Evolutionary conservation across 2,329 filamentous ascomycete genomes (phyloP).

Genomic region (Alternaria ventricosa): DNA sequence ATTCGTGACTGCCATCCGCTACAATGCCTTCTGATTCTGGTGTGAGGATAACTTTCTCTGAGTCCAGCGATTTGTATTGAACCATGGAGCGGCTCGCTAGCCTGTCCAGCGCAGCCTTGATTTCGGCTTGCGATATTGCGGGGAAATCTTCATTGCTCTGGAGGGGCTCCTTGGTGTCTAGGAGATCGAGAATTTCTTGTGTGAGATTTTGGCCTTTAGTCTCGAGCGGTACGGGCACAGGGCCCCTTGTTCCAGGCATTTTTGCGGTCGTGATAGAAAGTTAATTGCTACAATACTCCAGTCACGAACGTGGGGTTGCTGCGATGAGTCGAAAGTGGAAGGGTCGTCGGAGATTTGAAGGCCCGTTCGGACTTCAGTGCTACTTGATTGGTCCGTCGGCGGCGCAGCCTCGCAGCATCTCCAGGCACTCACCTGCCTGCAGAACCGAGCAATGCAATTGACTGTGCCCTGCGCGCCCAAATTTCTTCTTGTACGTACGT

Average conservation of each 20-base stretch:
- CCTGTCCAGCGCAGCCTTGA: constrained; percentile 89
- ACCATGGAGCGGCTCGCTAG: constrained; percentile 86
- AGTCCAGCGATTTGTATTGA: constrained; percentile 80
- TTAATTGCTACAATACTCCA: constrained; percentile 18
- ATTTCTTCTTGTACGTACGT: neutral
- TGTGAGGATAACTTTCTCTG: constrained; percentile 78
- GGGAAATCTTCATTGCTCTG: constrained; percentile 60
- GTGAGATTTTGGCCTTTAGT: constrained; percentile 62
- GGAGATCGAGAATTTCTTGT: constrained; percentile 80
- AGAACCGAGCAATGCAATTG: neutral
- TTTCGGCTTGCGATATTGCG: constrained; percentile 53
- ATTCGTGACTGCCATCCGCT: constrained; percentile 58
- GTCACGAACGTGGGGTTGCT: constrained; percentile 24
- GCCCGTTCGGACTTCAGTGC: constrained; percentile 26
- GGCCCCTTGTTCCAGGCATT: constrained; percentile 56
- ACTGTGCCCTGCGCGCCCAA: neutral
- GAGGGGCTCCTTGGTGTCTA: constrained; percentile 57
- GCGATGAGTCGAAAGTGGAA: constrained; percentile 37
- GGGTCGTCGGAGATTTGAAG: constrained; percentile 28
- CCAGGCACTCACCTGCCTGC: neutral
- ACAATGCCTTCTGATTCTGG: constrained; percentile 79
- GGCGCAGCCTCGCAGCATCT: constrained; percentile 5
- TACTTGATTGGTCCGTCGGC: constrained; percentile 21
- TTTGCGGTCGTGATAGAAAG: constrained; percentile 22
- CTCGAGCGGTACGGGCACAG: constrained; percentile 54